Percentiles rank a stretch among this genome's conserved stretches.
These are phyloP conservation scores for Fusarium pseudograminearum DNA, from an alignment of 2,329 filamentous ascomycete genomes.

Conservation along the genomic window DNA sequence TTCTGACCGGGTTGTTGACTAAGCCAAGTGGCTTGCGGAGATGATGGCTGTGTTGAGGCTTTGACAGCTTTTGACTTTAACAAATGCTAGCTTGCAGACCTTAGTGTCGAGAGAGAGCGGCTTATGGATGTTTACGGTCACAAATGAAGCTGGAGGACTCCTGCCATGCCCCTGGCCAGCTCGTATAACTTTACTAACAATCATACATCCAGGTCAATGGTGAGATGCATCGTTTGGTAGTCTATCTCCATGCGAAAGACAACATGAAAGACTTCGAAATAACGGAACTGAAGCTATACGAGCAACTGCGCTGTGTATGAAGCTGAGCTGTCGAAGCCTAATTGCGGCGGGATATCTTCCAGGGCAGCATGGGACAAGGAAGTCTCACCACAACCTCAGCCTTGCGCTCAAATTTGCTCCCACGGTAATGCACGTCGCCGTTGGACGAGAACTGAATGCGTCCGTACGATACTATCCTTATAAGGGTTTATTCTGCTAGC, in stretches of 20 bases:
- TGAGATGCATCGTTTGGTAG: neutral
- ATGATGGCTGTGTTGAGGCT: conserved; percentile 48
- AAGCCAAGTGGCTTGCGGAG: conserved; percentile 31
- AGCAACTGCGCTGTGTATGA: neutral
- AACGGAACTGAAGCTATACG: neutral
- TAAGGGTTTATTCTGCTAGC: neutral
- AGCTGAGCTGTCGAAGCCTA: neutral
- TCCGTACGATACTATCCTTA: neutral
- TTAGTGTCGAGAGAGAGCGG: neutral
- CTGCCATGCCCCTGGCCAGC: neutral
- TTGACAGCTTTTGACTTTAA: conserved; percentile 48
- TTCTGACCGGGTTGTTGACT: conserved; percentile 1
- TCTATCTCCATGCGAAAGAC: neutral
- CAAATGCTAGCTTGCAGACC: conserved; percentile 6
- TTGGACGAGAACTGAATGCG: neutral
- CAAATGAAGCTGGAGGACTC: neutral
- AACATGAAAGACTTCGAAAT: neutral
- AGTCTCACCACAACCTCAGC: neutral
- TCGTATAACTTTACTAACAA: neutral
- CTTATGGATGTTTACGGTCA: neutral
- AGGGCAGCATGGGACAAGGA: neutral
- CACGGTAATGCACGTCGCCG: neutral
- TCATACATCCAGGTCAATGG: neutral
- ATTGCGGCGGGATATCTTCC: neutral
- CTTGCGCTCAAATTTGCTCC: neutral